These are phyloP conservation scores for Malbranchea cinnamomea DNA, from an alignment of 2,329 filamentous ascomycete genomes.

Conservation along the genomic window DNA sequence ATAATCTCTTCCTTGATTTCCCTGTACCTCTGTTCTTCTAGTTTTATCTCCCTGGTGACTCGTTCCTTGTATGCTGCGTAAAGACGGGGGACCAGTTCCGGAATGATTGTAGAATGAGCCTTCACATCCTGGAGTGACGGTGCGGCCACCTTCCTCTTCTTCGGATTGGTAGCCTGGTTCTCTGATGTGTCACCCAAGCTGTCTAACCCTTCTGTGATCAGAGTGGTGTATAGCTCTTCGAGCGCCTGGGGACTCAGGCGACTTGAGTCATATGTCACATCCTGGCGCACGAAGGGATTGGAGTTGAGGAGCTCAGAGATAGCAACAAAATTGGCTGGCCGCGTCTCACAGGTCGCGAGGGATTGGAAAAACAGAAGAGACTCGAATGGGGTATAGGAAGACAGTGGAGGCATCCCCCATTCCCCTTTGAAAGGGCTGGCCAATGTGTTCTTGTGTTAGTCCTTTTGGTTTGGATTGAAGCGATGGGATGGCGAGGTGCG, in stretches of 20 bases:
- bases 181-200: background rate
- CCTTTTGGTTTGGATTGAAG: slow-evolving; percentile 24
- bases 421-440: slow-evolving; percentile 24
- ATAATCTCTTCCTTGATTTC: slow-evolving; percentile 52
- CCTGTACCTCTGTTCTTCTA: slow-evolving; percentile 56
- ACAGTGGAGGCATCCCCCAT: slow-evolving; percentile 44
- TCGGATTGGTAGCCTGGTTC: slow-evolving; percentile 32
- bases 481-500: slow-evolving; percentile 10
- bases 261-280: slow-evolving; percentile 54
- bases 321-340: slow-evolving; percentile 49
- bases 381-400: slow-evolving; percentile 70
- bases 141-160: slow-evolving; percentile 61
- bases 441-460: slow-evolving; percentile 11
- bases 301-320: slow-evolving; percentile 62
- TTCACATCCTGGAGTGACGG: slow-evolving; percentile 50
- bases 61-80: slow-evolving; percentile 61
- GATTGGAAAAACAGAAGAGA: slow-evolving; percentile 73
- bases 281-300: slow-evolving; percentile 57
- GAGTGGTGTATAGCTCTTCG: slow-evolving; percentile 59
- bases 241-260: slow-evolving; percentile 66
- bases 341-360: slow-evolving; percentile 52
- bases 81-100: slow-evolving; percentile 54
- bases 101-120: slow-evolving; percentile 52
- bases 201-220: slow-evolving; percentile 47
- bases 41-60: slow-evolving; percentile 53